Conservation (phyloP, 768 basidiomycete genomes). For the Candolleomyces aberdarensis region DNA sequence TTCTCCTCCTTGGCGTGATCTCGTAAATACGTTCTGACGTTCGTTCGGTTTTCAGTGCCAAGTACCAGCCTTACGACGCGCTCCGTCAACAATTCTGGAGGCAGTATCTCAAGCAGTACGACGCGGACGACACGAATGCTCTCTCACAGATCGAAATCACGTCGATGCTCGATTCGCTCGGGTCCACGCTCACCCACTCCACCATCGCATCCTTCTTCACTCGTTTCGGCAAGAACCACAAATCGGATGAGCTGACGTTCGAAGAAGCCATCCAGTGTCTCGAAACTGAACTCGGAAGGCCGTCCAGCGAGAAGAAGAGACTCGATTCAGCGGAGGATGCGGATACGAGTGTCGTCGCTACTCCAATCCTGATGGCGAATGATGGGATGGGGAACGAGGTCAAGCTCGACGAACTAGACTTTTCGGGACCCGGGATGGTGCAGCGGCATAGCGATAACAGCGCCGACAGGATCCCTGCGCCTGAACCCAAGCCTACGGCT, state of each 20-base stretch:
- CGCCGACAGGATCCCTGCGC: conserved; percentile 11
- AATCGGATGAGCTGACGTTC: conserved; percentile 68
- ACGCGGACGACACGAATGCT: conserved; percentile 72
- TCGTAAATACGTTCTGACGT: not conserved
- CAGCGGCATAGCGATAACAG: conserved; percentile 2
- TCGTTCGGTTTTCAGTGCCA: conserved; percentile 52
- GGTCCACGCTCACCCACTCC: conserved; percentile 78
- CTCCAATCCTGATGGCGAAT: conserved; percentile 44
- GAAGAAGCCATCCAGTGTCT: conserved; percentile 82
- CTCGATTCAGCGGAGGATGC: conserved; percentile 45
- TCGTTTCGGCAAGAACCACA: conserved; percentile 59
- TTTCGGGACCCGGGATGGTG: conserved; percentile 45
- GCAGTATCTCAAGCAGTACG: conserved; percentile 86
- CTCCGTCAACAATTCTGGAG: conserved; percentile 90
- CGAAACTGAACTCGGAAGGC: conserved; percentile 78
- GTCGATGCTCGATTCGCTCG: conserved; percentile 95
- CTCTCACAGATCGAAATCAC: conserved; percentile 85
- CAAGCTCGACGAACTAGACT: conserved; percentile 48
- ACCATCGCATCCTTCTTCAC: conserved; percentile 86
- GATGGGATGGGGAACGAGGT: conserved; percentile 38
- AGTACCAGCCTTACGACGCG: conserved; percentile 93
- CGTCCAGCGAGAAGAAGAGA: conserved; percentile 66
- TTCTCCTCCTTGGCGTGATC: not conserved
- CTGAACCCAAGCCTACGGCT: conserved; percentile 35
- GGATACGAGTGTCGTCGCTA: conserved; percentile 50